phyloP scores from a whole-genome alignment of 1,139 yeast genomes.

The Candida mesenterica region DNA sequence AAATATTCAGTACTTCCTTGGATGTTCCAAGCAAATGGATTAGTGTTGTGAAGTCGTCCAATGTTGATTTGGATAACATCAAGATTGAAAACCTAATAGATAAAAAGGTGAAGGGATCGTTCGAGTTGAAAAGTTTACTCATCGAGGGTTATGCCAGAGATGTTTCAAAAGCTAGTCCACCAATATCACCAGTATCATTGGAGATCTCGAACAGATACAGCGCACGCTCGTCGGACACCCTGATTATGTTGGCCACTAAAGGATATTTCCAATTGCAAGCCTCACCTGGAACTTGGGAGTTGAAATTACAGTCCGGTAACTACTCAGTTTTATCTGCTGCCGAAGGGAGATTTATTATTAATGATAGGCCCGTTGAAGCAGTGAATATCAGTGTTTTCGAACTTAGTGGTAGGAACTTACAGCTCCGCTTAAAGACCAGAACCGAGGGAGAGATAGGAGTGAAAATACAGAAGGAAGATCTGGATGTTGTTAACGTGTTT shows the following conservation, averaged over 20 bases:
- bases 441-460: not conserved
- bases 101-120: slow-evolving; percentile 16
- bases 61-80: slow-evolving; percentile 62
- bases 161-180: slow-evolving; percentile 30
- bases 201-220: not conserved
- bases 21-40: slow-evolving; percentile 71
- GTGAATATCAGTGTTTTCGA: slow-evolving; percentile 32
- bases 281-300: slow-evolving; percentile 63
- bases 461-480: slow-evolving; percentile 25
- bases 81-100: slow-evolving; percentile 32
- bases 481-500: slow-evolving; percentile 70
- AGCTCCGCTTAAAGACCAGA: slow-evolving; percentile 6
- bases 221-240: slow-evolving; percentile 43
- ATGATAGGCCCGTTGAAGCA: slow-evolving; percentile 17
- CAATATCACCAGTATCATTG: slow-evolving; percentile 46
- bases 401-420: slow-evolving; percentile 45
- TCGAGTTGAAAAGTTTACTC: slow-evolving; percentile 45
- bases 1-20: slow-evolving; percentile 55
- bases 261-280: slow-evolving; percentile 78
- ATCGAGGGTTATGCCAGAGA: slow-evolving; percentile 74
- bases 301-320: slow-evolving; percentile 45
- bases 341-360: slow-evolving; percentile 26
- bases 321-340: slow-evolving; percentile 43
- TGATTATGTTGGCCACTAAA: slow-evolving; percentile 60
- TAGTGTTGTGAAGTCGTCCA: slow-evolving; percentile 45